phyloP scores from a whole-genome alignment of 139 green algal genomes.

The Trebouxia sp. region DNA sequence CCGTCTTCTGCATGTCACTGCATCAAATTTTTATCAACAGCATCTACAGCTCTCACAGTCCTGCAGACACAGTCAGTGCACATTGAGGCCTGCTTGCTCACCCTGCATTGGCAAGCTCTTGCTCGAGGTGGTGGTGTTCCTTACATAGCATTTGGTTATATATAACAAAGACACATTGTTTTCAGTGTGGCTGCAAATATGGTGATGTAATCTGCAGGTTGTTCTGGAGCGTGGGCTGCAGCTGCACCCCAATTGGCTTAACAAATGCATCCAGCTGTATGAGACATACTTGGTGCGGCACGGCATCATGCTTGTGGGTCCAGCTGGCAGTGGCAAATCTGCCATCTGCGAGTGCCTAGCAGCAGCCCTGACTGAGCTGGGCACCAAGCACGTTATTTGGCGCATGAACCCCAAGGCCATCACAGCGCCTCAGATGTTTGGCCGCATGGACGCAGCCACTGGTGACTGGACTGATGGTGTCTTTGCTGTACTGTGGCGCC shows the following conservation, averaged over 20 bases:
- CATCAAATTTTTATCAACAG: too few relatives aligned
- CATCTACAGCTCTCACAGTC: too few relatives aligned
- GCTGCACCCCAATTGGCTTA: conserved; percentile 81
- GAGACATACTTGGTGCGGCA: conserved; percentile 94
- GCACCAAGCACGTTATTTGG: conserved; percentile 90
- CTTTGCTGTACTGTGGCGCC: conserved; percentile 92
- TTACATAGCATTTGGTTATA: too few relatives aligned
- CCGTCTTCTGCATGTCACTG: too few relatives aligned
- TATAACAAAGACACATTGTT: too few relatives aligned
- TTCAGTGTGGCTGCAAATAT: too few relatives aligned
- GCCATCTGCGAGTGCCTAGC: conserved; percentile 86
- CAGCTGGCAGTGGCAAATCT: conserved; percentile 85
- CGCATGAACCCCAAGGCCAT: conserved; percentile 93
- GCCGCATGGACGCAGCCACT: conserved; percentile 82
- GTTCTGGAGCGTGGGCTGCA: conserved; percentile 67
- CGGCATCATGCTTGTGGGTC: conserved; percentile 94
- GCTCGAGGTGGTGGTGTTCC: too few relatives aligned
- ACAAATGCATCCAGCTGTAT: conserved; percentile 97
- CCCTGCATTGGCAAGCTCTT: background rate
- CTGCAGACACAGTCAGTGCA: too few relatives aligned
- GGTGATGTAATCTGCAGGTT: conserved; percentile 31
- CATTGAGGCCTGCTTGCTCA: too few relatives aligned
- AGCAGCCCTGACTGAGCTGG: conserved; percentile 82
- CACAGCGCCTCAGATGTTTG: conserved; percentile 91
- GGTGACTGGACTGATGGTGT: conserved; percentile 97